phyloP scores from a whole-genome alignment of 2,329 filamentous ascomycete species.

The Raffaelea deltoideospora region DNA sequence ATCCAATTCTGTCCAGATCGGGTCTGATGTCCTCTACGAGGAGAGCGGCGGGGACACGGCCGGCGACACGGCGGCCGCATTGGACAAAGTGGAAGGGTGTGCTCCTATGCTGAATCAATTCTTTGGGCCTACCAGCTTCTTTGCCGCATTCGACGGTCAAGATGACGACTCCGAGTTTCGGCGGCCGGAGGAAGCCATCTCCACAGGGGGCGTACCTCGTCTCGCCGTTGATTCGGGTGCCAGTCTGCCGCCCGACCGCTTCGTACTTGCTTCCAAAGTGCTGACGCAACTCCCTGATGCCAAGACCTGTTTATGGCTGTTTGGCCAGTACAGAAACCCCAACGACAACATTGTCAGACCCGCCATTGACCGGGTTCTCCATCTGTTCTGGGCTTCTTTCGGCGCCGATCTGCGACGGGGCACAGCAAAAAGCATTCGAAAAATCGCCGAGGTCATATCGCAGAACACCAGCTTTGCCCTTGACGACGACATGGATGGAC shows the following conservation, averaged over 20 bases:
- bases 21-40: not conserved
- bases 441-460: not conserved
- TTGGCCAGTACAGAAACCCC: not conserved
- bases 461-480: not conserved
- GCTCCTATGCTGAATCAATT: not conserved
- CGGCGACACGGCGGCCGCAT: not conserved
- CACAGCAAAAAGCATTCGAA: not conserved
- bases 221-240: not conserved
- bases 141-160: not conserved
- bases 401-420: not conserved
- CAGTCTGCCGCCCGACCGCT: not conserved
- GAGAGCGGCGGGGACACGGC: not conserved
- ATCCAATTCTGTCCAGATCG: not conserved
- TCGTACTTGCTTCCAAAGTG: not conserved
- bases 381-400: not conserved
- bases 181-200: not conserved
- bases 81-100: not conserved
- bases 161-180: not conserved
- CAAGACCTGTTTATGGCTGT: not conserved
- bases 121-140: conserved; percentile 1
- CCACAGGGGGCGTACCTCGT: not conserved
- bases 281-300: not conserved
- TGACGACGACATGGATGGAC: not conserved
- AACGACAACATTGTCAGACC: not conserved
- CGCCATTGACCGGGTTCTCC: not conserved